Conservation (phyloP, 306 rosid genomes). For the Glycyrrhiza uralensis region DNA sequence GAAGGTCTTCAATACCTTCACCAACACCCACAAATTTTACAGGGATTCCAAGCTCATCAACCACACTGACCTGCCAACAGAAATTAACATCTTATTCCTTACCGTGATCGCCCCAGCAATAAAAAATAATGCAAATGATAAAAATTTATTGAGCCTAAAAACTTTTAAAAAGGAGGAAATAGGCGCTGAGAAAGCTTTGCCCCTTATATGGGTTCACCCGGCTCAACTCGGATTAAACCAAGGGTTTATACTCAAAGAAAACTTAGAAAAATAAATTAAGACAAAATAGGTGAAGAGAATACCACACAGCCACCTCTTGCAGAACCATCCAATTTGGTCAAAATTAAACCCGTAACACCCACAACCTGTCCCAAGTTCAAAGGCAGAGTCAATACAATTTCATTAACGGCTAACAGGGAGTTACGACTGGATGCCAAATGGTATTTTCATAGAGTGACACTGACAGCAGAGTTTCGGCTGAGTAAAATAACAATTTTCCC, state of each 20-base stretch:
- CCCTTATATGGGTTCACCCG: too few relatives aligned
- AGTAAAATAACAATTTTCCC: neutral
- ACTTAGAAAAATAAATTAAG: too few relatives aligned
- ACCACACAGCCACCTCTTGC: constrained; percentile 99
- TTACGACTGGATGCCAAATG: neutral
- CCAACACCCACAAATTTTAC: constrained; percentile 97
- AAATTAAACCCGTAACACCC: constrained; percentile 83
- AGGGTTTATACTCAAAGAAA: too few relatives aligned
- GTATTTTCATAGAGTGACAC: neutral
- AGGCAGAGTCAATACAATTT: constrained; percentile 21
- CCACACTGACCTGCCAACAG: constrained; percentile 83
- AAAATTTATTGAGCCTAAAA: neutral
- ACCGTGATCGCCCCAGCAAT: neutral
- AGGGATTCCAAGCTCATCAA: constrained; percentile 93
- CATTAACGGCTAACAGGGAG: constrained; percentile 5
- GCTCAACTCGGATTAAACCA: too few relatives aligned
- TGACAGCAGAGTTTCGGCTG: neutral
- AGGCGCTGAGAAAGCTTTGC: too few relatives aligned
- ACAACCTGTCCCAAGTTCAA: constrained; percentile 57
- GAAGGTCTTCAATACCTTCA: constrained; percentile 88
- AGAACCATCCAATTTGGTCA: constrained; percentile 94
- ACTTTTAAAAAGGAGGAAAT: too few relatives aligned
- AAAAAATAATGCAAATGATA: neutral
- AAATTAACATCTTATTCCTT: constrained; percentile 4
- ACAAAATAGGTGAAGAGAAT: constrained; percentile 24